phyloP scores from a whole-genome alignment of 1,284 basidiomycete species.

The Cryptococcus hybrid region DNA sequence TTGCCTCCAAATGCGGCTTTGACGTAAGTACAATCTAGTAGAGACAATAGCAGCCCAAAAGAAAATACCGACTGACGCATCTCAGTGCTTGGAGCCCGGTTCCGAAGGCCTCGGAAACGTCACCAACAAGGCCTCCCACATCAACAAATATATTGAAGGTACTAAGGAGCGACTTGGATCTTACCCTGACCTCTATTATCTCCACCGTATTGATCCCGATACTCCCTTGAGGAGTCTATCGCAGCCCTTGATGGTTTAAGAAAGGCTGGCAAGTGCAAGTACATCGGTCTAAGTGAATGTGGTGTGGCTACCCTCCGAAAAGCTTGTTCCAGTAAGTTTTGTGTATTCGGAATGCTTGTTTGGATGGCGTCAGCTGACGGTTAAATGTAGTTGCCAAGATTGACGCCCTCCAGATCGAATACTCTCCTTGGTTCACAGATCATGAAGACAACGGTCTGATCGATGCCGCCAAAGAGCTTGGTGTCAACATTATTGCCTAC shows the following conservation, averaged over 20 bases:
- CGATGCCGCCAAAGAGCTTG: constrained; percentile 44
- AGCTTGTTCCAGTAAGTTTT: constrained; percentile 53
- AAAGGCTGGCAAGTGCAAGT: constrained; percentile 47
- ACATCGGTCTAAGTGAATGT: constrained; percentile 57
- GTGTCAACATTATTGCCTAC: constrained; percentile 49
- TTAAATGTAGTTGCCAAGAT: constrained; percentile 47
- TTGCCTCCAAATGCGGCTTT: constrained; percentile 50
- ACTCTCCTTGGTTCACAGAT: constrained; percentile 51
- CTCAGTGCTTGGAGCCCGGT: constrained; percentile 1
- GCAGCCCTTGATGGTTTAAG: constrained; percentile 43
- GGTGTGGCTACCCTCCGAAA: constrained; percentile 60
- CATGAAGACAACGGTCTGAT: constrained; percentile 51
- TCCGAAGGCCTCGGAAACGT: constrained; percentile 1
- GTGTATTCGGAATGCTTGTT: not conserved
- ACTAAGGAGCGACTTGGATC: constrained; percentile 42
- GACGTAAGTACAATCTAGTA: constrained; percentile 14
- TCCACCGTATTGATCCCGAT: constrained; percentile 47
- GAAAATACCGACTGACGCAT: not conserved
- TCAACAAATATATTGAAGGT: constrained; percentile 39
- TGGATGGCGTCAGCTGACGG: not conserved
- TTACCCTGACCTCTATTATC: constrained; percentile 51
- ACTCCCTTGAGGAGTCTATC: constrained; percentile 43
- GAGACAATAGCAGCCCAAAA: not conserved
- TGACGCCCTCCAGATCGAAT: constrained; percentile 52
- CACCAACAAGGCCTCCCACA: constrained; percentile 38